These are phyloP conservation scores for Rhodamnia rubescens DNA, from an alignment of 345 rosid species.

Conservation along the genomic window DNA sequence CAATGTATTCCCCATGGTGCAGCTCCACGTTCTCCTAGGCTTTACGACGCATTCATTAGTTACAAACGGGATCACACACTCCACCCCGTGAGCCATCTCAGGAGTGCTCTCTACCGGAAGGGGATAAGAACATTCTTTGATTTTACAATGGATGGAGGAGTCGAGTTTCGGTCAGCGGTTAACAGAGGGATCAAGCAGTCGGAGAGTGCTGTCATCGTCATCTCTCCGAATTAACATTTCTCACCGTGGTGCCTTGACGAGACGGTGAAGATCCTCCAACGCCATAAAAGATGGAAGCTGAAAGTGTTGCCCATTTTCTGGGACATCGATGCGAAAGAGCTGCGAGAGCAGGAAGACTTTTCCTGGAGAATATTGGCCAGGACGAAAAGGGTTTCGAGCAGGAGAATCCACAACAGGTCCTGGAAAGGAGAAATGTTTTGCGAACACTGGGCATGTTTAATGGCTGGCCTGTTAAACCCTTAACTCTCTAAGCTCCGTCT, in stretches of 20 bases:
- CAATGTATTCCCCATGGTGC: background rate
- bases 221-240: background rate
- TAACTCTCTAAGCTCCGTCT: no score
- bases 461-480: background rate
- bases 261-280: no score
- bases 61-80: background rate
- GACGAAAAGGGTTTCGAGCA: no score
- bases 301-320: no score
- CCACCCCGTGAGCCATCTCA: background rate
- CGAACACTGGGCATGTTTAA: background rate
- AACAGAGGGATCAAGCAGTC: background rate
- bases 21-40: background rate
- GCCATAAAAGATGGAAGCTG: no score
- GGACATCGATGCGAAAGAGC: no score
- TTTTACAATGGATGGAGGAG: background rate
- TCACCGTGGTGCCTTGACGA: background rate
- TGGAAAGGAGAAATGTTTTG: accelerated
- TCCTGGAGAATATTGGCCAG: no score
- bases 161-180: background rate
- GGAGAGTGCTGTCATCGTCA: background rate
- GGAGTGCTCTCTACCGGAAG: background rate
- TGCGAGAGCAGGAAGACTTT: no score
- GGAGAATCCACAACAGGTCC: background rate
- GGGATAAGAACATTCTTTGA: background rate
- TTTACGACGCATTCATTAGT: background rate